Conservation (phyloP, 306 rosid genomes). For the Pyrus communis region DNA sequence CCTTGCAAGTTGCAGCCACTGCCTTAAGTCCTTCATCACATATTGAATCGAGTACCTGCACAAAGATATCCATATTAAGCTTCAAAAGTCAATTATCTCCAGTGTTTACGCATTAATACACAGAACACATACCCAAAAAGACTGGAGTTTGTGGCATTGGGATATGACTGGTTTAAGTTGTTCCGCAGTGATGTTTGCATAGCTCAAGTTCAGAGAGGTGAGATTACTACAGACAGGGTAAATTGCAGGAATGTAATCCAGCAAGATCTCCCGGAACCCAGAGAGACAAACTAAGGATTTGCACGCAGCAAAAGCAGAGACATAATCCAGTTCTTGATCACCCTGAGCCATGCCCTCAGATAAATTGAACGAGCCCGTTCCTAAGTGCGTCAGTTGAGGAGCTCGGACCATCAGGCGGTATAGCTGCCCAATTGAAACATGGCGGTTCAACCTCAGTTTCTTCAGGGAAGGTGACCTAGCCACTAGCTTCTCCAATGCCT, state of each 20-base stretch:
- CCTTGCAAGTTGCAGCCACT: conserved; percentile 76
- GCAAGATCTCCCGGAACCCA: conserved; percentile 62
- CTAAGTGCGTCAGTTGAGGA: conserved; percentile 74
- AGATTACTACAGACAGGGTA: conserved; percentile 64
- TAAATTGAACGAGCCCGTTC: conserved; percentile 53
- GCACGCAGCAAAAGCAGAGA: conserved; percentile 60
- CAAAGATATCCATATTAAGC: conserved; percentile 13
- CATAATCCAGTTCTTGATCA: conserved; percentile 59
- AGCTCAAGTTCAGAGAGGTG: conserved; percentile 68
- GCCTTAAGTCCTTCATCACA: conserved; percentile 85
- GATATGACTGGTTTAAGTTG: conserved; percentile 52
- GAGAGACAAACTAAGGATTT: conserved; percentile 76
- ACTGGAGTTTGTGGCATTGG: conserved; percentile 61
- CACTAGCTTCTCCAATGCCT: conserved; percentile 78
- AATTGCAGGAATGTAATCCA: conserved; percentile 52
- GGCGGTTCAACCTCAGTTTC: conserved; percentile 58
- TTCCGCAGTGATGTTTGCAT: conserved; percentile 49
- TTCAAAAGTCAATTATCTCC: background rate
- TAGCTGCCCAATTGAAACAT: conserved; percentile 49
- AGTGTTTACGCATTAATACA: background rate
- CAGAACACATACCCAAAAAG: conserved; percentile 57
- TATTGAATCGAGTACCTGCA: conserved; percentile 72
- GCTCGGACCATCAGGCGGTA: conserved; percentile 50
- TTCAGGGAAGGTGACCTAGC: conserved; percentile 67
- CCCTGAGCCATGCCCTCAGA: conserved; percentile 27